These are phyloP conservation scores for Candida khao-thaluensis DNA, from an alignment of 805 yeast species.

Conservation along the genomic window DNA sequence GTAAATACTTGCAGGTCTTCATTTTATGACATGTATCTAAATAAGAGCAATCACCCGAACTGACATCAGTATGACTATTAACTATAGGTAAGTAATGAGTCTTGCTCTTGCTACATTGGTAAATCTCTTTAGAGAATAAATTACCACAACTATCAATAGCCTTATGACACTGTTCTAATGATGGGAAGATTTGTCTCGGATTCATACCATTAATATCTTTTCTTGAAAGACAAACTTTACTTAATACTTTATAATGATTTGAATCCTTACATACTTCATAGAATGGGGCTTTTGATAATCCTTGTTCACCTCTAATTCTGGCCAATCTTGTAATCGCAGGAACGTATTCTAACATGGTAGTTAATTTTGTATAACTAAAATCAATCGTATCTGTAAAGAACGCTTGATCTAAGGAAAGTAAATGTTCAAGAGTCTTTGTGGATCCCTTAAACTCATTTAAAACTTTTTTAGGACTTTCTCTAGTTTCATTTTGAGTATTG, in stretches of 20 bases:
- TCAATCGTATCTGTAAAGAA: not conserved
- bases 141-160: conserved; percentile 16
- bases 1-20: conserved; percentile 75
- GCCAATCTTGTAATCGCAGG: conserved; percentile 42
- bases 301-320: conserved; percentile 36
- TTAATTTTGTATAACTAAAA: conserved; percentile 1
- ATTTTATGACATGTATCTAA: conserved; percentile 91
- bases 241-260: conserved; percentile 31
- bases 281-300: conserved; percentile 44
- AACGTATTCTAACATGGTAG: conserved; percentile 18
- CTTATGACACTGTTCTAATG: conserved; percentile 16
- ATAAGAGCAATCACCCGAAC: conserved; percentile 88
- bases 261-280: conserved; percentile 49
- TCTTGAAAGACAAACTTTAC: conserved; percentile 23
- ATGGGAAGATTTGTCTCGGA: conserved; percentile 13
- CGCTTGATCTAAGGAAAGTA: not conserved
- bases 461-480: not conserved
- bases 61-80: conserved; percentile 58
- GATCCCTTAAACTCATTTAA: too few relatives aligned
- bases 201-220: conserved; percentile 16
- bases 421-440: not conserved
- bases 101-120: conserved; percentile 23
- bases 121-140: conserved; percentile 19
- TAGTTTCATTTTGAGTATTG: not conserved
- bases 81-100: conserved; percentile 31